These are phyloP conservation scores for Lactarius trivialis DNA, from an alignment of 768 basidiomycete species.

Conservation along the genomic window DNA sequence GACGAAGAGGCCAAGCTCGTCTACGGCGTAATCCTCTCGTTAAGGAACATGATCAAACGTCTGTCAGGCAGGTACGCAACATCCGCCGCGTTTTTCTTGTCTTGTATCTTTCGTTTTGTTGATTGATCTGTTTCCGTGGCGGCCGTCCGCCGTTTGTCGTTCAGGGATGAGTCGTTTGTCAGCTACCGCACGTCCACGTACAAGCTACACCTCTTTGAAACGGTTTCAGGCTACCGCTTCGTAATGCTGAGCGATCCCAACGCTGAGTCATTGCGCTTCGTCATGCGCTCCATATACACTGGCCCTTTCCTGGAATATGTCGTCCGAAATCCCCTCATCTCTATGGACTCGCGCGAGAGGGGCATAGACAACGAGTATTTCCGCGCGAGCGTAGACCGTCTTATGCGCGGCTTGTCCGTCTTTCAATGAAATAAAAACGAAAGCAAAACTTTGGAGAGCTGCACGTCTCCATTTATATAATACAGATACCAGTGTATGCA, in stretches of 20 bases:
- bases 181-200: conserved; percentile 89
- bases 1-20: conserved; percentile 98
- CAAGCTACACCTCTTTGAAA: conserved; percentile 90
- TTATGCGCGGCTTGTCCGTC: conserved; percentile 54
- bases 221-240: conserved; percentile 89
- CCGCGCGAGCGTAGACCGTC: conserved; percentile 68
- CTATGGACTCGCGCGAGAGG: conserved; percentile 73
- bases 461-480: conserved; percentile 2
- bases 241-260: conserved; percentile 87
- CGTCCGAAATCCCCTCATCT: conserved; percentile 82
- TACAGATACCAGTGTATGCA: conserved; percentile 20
- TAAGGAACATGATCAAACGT: conserved; percentile 94
- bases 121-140: background rate
- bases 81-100: background rate
- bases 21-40: conserved; percentile 87
- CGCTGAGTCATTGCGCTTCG: conserved; percentile 73
- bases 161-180: conserved; percentile 85
- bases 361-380: conserved; percentile 95
- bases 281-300: conserved; percentile 84
- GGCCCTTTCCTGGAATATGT: conserved; percentile 93
- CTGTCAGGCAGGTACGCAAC: conserved; percentile 68
- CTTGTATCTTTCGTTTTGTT: background rate
- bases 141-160: background rate
- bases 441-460: background rate
- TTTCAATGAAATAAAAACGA: conserved; percentile 31